phyloP scores from a whole-genome alignment of 2,329 filamentous ascomycete species.

The Podosphaera fusca region DNA sequence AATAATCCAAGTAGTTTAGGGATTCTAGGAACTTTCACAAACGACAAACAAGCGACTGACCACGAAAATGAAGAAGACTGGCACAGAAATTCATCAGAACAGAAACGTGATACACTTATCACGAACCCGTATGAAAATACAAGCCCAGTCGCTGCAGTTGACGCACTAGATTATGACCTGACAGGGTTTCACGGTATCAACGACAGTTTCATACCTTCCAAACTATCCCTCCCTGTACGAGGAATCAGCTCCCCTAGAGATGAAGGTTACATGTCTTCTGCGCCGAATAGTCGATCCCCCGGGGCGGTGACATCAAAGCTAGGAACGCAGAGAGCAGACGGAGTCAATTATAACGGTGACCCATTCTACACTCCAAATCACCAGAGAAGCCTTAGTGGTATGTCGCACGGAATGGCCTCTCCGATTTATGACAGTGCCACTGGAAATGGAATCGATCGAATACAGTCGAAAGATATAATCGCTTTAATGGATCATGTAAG shows the following conservation, averaged over 20 bases:
- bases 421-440: conserved; percentile 74
- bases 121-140: conserved; percentile 45
- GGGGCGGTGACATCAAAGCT: conserved; percentile 24
- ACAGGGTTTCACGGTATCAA: conserved; percentile 17
- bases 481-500: conserved; percentile 86
- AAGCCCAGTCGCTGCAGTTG: conserved; percentile 30
- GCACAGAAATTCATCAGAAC: conserved; percentile 35
- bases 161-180: conserved; percentile 20
- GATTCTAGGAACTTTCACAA: conserved; percentile 16
- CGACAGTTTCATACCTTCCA: conserved; percentile 19
- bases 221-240: conserved; percentile 21
- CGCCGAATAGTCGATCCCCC: conserved; percentile 28
- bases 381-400: conserved; percentile 52
- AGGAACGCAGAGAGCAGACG: conserved; percentile 20
- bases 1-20: conserved; percentile 31
- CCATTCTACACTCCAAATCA: conserved; percentile 40
- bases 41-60: conserved; percentile 22
- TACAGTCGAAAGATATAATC: conserved; percentile 21
- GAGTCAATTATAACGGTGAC: conserved; percentile 30
- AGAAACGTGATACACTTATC: conserved; percentile 40
- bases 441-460: conserved; percentile 3
- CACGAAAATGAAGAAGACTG: conserved; percentile 39
- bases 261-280: conserved; percentile 78
- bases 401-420: conserved; percentile 77
- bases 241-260: conserved; percentile 42